Evolutionary conservation across 2,329 filamentous ascomycete genomes (phyloP).

Genomic region (Neoarthrinium moseri): DNA sequence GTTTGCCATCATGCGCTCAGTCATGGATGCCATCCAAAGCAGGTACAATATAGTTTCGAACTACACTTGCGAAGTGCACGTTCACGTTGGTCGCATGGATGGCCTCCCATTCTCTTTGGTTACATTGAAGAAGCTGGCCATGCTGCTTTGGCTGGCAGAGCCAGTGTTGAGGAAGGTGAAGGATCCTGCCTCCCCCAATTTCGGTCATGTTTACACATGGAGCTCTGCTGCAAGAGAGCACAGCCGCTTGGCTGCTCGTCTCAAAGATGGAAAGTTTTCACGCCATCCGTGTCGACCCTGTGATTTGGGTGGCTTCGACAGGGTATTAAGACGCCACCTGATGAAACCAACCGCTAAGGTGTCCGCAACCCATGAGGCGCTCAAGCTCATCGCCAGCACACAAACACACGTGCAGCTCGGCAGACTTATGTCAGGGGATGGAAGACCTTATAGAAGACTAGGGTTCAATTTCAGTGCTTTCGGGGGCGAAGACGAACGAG

Average conservation of each 20-base stretch:
- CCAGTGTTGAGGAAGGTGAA: conserved; percentile 33
- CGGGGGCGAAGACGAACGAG: conserved; percentile 32
- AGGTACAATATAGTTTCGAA: conserved; percentile 29
- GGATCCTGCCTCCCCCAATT: conserved; percentile 36
- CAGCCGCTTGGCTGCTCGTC: conserved; percentile 28
- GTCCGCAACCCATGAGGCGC: conserved; percentile 16
- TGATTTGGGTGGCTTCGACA: conserved; percentile 7
- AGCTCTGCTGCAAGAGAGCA: conserved; percentile 29
- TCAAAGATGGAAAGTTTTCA: conserved; percentile 4
- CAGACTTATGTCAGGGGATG: conserved; percentile 31
- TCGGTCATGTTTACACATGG: conserved; percentile 35
- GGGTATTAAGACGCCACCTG: neutral
- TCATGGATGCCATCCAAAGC: conserved; percentile 22
- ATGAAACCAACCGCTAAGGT: neutral
- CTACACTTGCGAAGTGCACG: conserved; percentile 37
- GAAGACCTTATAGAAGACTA: conserved; percentile 31
- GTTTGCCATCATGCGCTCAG: conserved; percentile 15
- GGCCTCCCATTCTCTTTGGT: conserved; percentile 27
- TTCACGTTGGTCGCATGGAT: conserved; percentile 36
- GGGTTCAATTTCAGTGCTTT: conserved; percentile 41
- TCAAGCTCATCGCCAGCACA: conserved; percentile 28
- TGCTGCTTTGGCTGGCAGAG: conserved; percentile 35
- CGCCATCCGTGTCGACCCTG: conserved; percentile 1
- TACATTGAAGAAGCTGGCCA: conserved; percentile 32
- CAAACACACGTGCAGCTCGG: conserved; percentile 29